Base-by-base conservation (phyloP, 202 grass and related monocot species). In the Carex arenaria region DNA sequence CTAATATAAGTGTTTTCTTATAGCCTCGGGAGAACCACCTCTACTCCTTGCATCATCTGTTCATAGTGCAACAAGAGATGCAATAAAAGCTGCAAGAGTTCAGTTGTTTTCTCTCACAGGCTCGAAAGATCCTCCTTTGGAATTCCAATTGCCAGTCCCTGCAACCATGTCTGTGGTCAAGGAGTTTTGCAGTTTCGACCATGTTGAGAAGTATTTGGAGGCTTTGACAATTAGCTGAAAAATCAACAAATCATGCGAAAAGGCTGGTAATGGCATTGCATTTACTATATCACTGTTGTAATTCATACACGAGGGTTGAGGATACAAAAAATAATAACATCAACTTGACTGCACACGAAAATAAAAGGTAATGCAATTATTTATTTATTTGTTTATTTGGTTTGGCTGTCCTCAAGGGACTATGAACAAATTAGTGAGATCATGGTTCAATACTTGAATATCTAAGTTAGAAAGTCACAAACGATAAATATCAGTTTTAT, bases 11-110 rank as follows among this genome's bases (percentile, higher is more conserved):
- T 68, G 7, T 18, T 64, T 72, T 82, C 38, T 75, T 86, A 64
- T 87, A 98, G 95, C 95, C 60, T 98, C 92, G 83, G 92, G 92
- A 42, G 95, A 97, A 84, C 95, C 95, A 18, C 95, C 95, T 74
- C 87, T 98, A 84, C 84, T 98, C 42, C 90, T 98, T 40, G 95
- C 95, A 86, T 85, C 87, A 83, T 98, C 95, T 13, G 89, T 98
- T 76, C 91, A 93, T 82, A 93, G 89, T 15, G 92, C 95, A 7
- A 87, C 83, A 56, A 87, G 95, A 83, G 89, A 95, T 69, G 95
- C 93, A 12, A 92, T 93, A 22, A 84, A 84, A 79, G 93, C 93
- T 23, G 91, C 95, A 36, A 90, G 89, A 64, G 67, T 10, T 60
- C 73, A 92, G 63, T 85, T 89, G n/a, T 30, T 63, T 20, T 80